A percentile compares a stretch with the other conserved stretches of the same genome.
Evolutionary conservation across 2,329 filamentous ascomycete genomes (phyloP).

Genomic region (Penicillium sp.): DNA sequence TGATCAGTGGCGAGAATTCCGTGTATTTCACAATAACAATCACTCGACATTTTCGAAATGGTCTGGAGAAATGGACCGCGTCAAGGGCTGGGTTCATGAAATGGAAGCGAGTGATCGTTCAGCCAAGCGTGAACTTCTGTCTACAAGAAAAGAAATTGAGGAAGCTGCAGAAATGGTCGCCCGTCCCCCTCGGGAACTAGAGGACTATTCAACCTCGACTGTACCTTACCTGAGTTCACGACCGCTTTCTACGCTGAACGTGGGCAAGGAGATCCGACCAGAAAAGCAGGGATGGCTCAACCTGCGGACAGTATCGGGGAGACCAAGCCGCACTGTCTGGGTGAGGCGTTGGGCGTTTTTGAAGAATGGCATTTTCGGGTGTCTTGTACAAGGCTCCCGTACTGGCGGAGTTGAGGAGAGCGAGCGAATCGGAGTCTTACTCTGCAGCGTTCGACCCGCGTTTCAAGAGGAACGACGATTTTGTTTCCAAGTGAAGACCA

Average conservation of each 20-base stretch:
- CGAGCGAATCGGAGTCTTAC: conserved; percentile 88
- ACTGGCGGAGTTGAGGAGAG: conserved; percentile 85
- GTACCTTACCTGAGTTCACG: conserved; percentile 75
- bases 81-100: conserved; percentile 87
- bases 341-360: conserved; percentile 91
- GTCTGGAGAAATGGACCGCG: conserved; percentile 77
- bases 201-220: conserved; percentile 85
- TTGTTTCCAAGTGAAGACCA: conserved; percentile 98
- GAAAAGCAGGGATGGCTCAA: conserved; percentile 97
- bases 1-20: conserved; percentile 86
- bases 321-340: conserved; percentile 87
- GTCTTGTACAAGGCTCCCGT: conserved; percentile 74
- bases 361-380: conserved; percentile 92
- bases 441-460: conserved; percentile 87
- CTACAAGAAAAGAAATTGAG: conserved; percentile 74
- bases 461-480: conserved; percentile 90
- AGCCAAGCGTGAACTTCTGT: conserved; percentile 74
- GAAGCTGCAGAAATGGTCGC: conserved; percentile 64
- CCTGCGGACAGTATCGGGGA: conserved; percentile 72
- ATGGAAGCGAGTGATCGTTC: conserved; percentile 84
- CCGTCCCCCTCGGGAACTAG: conserved; percentile 83
- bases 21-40: conserved; percentile 60
- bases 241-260: conserved; percentile 59
- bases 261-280: conserved; percentile 42
- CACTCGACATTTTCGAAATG: conserved; percentile 58